These are phyloP conservation scores for Fusarium decemcellulare DNA, from an alignment of 2,329 filamentous ascomycete genomes.

Conservation along the genomic window DNA sequence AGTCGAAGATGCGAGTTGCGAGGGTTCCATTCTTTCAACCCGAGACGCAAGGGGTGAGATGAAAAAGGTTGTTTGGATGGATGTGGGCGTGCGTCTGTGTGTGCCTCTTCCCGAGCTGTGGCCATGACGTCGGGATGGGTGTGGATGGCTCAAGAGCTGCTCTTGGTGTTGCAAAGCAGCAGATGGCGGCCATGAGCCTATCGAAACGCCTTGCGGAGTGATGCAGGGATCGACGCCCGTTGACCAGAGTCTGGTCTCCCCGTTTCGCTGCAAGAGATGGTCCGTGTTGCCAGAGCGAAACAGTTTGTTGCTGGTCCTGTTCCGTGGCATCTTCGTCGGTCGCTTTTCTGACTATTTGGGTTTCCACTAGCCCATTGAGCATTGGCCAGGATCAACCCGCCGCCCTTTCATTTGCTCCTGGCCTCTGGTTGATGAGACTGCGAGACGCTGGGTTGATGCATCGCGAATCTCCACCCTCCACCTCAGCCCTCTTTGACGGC, in stretches of 20 bases:
- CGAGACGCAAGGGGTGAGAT: constrained; percentile 19
- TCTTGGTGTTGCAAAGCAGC: constrained; percentile 22
- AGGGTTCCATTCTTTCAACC: constrained; percentile 14
- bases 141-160: constrained; percentile 17
- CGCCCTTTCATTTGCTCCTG: constrained; percentile 18
- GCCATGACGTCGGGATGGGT: constrained; percentile 36
- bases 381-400: constrained; percentile 17
- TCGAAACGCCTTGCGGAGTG: constrained; percentile 50
- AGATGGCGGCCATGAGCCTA: constrained; percentile 48
- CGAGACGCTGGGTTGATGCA: constrained; percentile 28
- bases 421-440: constrained; percentile 23
- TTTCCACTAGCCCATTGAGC: constrained; percentile 17
- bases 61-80: constrained; percentile 25
- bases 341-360: constrained; percentile 12
- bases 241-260: constrained; percentile 4
- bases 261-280: constrained; percentile 6
- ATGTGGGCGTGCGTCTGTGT: background rate
- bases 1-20: constrained; percentile 5
- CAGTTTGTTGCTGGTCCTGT: constrained; percentile 13
- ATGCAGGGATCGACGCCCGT: constrained; percentile 43
- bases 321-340: constrained; percentile 32
- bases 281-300: constrained; percentile 36
- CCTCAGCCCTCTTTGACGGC: constrained; percentile 48
- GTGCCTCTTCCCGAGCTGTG: constrained; percentile 2
- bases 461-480: constrained; percentile 39